A percentile compares a stretch with the other conserved stretches of the same genome.
These are phyloP conservation scores for Suhomyces anneliseae DNA, from an alignment of 1,139 yeast species.

Conservation along the genomic window DNA sequence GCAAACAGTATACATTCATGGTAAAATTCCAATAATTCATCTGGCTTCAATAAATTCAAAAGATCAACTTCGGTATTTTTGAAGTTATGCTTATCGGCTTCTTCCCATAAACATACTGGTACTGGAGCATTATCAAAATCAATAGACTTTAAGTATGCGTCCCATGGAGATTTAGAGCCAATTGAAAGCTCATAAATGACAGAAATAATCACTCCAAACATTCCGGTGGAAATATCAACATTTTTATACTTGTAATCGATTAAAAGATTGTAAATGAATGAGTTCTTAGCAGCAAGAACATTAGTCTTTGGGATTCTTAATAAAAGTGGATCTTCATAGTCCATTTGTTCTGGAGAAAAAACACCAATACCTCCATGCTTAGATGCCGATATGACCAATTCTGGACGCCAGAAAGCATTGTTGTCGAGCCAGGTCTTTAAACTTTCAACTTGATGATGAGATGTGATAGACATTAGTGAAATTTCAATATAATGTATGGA, in stretches of 20 bases:
- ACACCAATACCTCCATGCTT: constrained; percentile 73
- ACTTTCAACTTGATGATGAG: not conserved
- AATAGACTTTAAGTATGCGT: constrained; percentile 58
- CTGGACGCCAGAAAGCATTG: constrained; percentile 52
- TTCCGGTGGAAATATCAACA: constrained; percentile 37
- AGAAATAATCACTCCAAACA: constrained; percentile 65
- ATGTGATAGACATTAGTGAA: constrained; percentile 5
- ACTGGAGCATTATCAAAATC: constrained; percentile 35
- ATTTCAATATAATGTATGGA: not conserved
- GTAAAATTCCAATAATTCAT: constrained; percentile 58
- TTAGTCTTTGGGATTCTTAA: constrained; percentile 52
- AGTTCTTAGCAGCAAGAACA: constrained; percentile 56
- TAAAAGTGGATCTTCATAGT: constrained; percentile 31
- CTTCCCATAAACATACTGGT: constrained; percentile 71
- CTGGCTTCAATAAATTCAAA: constrained; percentile 60
- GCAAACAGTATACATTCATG: constrained; percentile 56
- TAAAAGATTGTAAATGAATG: constrained; percentile 67
- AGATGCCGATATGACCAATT: constrained; percentile 49
- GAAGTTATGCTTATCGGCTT: constrained; percentile 46
- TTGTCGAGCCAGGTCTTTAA: constrained; percentile 43
- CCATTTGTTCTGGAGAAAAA: constrained; percentile 40
- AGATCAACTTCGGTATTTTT: constrained; percentile 68
- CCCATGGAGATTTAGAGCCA: constrained; percentile 74
- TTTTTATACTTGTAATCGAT: constrained; percentile 46
- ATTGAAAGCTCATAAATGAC: constrained; percentile 64